Base-by-base conservation (phyloP, 2,329 filamentous ascomycete genomes). In the Stagonosporopsis tanaceti region DNA sequence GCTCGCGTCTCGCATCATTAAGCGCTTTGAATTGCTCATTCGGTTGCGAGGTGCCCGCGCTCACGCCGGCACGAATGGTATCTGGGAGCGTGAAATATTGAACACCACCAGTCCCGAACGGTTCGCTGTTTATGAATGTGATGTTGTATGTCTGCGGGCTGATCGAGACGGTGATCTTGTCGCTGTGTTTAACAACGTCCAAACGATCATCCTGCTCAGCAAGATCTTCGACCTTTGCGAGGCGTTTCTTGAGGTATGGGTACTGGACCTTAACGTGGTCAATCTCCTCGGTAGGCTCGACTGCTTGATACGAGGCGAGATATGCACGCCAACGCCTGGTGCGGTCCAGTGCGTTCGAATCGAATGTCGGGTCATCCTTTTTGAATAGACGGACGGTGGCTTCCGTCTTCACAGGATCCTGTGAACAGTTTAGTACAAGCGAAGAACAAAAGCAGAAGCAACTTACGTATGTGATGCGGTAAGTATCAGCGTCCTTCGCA, bases 401-500 rank as follows among this genome's bases (percentile, higher is more conserved):
- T 71, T 90, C 87, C 58, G 84, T 84, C n/a, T 92, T 91, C 57
- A 87, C 87, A 89, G 84, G 74, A 47, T 67, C 55, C 44, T 67
- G 25, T 39, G 38, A 47, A 9, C 7, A 28, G 28, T 61, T 79
- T 68, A 79, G 74, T 47, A 37, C 20, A n/a, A 12, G 1, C 25
- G 30, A 17, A 9, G 1, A 28, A 22, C 5, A 9, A 22, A 37
- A 24, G n/a, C 14, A 6, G 22, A 30, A 7, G 28, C 20, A 24
- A 87, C 92, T 85, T 87, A 97, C 94, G 82, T 90, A 98, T 73
- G 89, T 88, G 64, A 98, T 89, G 47, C 92, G 87, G 77, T 96
- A 98, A 62, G 96, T 86, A 70, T 98, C 94, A 15, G 90, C 90
- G 63, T 98, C 94, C 80, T 96, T 97, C 65, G 95, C 88, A 71